These are phyloP conservation scores for Schizochytrium sp. DNA, from an alignment of 108 stramenopile species.

Conservation along the genomic window DNA sequence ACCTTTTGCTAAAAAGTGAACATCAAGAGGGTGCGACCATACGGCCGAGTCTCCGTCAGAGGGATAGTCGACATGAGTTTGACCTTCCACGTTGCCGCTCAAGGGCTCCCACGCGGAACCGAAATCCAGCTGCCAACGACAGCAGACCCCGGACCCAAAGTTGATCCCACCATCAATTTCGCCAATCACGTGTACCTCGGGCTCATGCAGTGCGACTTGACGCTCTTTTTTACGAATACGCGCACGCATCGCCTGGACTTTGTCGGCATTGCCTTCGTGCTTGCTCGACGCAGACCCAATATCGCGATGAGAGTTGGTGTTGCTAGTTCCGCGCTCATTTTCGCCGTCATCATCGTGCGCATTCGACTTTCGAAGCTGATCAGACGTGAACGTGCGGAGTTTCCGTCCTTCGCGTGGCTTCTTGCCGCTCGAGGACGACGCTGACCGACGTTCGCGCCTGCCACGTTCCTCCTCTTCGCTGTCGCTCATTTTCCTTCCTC, in stretches of 20 bases:
- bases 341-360: not conserved
- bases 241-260: not conserved
- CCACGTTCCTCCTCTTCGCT: too few relatives aligned
- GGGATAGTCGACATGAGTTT: slow-evolving; percentile 49
- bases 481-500: too few relatives aligned
- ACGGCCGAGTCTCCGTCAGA: slow-evolving; percentile 30
- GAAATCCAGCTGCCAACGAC: slow-evolving; percentile 58
- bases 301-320: not conserved
- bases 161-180: slow-evolving; percentile 48
- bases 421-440: not conserved
- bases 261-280: not conserved
- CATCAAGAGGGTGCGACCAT: slow-evolving; percentile 60
- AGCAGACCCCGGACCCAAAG: slow-evolving; percentile 48
- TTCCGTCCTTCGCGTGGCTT: not conserved
- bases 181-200: slow-evolving; percentile 57
- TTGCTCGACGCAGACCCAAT: not conserved
- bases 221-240: not conserved
- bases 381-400: not conserved
- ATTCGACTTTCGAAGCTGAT: not conserved
- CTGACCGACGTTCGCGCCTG: too few relatives aligned
- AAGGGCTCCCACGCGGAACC: slow-evolving; percentile 49
- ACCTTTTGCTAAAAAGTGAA: slow-evolving; percentile 36
- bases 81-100: slow-evolving; percentile 41
- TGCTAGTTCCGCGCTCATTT: not conserved
- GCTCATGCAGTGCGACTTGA: slow-evolving; percentile 20